Conservation (phyloP, 2,329 filamentous ascomycete genomes). For the Raffaelea ambrosiae region DNA sequence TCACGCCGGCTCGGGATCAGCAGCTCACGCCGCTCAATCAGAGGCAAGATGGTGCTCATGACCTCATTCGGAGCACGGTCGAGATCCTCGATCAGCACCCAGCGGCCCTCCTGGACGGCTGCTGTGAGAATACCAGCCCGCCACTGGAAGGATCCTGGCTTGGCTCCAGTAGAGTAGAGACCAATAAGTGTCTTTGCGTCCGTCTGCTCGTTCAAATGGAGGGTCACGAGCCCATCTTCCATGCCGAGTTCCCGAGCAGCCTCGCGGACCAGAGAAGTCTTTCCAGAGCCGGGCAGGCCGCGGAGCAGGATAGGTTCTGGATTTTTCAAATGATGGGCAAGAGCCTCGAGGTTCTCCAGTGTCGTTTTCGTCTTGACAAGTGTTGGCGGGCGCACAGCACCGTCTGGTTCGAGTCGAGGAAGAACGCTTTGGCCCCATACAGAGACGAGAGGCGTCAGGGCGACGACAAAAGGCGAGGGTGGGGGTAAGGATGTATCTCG, state of each 20-base stretch:
- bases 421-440: conserved; percentile 60
- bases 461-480: conserved; percentile 16
- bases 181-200: conserved; percentile 95
- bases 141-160: conserved; percentile 87
- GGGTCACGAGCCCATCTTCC: conserved; percentile 75
- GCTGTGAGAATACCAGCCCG: conserved; percentile 86
- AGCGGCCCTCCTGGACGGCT: conserved; percentile 86
- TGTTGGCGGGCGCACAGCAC: conserved; percentile 27
- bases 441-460: conserved; percentile 52
- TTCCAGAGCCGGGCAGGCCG: conserved; percentile 79
- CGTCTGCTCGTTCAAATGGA: conserved; percentile 96
- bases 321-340: conserved; percentile 60
- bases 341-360: conserved; percentile 56
- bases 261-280: conserved; percentile 79
- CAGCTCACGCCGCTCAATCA: conserved; percentile 88
- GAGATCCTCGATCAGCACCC: conserved; percentile 90
- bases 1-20: conserved; percentile 85
- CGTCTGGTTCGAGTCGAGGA: conserved; percentile 38
- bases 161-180: conserved; percentile 82
- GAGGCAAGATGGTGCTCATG: conserved; percentile 81
- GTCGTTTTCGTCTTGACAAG: conserved; percentile 69
- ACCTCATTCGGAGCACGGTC: conserved; percentile 93
- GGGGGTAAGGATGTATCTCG: not conserved
- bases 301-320: conserved; percentile 69
- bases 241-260: conserved; percentile 73